phyloP scores from a whole-genome alignment of 108 stramenopile genomes.

The Fistulifera pelliculosa region DNA sequence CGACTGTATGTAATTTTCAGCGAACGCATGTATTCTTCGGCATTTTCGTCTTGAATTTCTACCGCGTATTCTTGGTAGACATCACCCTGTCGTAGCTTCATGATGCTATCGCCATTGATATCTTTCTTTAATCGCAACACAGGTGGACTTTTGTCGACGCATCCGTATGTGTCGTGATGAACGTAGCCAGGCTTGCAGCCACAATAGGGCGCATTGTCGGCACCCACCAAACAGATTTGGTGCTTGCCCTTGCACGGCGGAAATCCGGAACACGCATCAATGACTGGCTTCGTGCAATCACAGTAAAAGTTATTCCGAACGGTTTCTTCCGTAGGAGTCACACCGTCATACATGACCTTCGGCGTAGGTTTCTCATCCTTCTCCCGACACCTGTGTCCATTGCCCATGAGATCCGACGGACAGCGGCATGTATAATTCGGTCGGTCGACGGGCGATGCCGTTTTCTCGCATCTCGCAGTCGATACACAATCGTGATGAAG shows the following conservation, averaged over 20 bases:
- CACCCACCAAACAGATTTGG: slow-evolving; percentile 53
- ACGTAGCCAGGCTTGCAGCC: slow-evolving; percentile 76
- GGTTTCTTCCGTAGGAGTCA: slow-evolving; percentile 69
- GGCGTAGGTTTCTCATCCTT: slow-evolving; percentile 38
- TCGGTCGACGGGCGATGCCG: slow-evolving; percentile 27
- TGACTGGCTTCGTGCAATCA: slow-evolving; percentile 63
- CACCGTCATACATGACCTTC: slow-evolving; percentile 73
- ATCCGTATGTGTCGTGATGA: slow-evolving; percentile 52
- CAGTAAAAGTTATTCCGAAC: slow-evolving; percentile 63
- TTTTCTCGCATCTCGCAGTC: slow-evolving; percentile 51
- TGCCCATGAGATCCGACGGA: slow-evolving; percentile 69
- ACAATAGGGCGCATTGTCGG: slow-evolving; percentile 49
- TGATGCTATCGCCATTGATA: slow-evolving; percentile 29
- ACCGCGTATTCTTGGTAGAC: slow-evolving; percentile 80
- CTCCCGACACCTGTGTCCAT: slow-evolving; percentile 49
- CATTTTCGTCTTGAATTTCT: slow-evolving; percentile 80
- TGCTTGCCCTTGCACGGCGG: slow-evolving; percentile 74
- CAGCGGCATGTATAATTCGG: slow-evolving; percentile 58
- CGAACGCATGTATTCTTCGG: slow-evolving; percentile 73
- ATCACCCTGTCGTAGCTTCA: slow-evolving; percentile 73
- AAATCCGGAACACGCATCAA: slow-evolving; percentile 79
- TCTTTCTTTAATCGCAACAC: slow-evolving; percentile 49
- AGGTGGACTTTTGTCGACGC: slow-evolving; percentile 83
- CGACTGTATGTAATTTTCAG: slow-evolving; percentile 78
- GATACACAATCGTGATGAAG: slow-evolving; percentile 35